A percentile compares a stretch with the other conserved stretches of the same genome.
Evolutionary conservation across 331 rosid species (phyloP).

Genomic region (Pyracantha coccinea): DNA sequence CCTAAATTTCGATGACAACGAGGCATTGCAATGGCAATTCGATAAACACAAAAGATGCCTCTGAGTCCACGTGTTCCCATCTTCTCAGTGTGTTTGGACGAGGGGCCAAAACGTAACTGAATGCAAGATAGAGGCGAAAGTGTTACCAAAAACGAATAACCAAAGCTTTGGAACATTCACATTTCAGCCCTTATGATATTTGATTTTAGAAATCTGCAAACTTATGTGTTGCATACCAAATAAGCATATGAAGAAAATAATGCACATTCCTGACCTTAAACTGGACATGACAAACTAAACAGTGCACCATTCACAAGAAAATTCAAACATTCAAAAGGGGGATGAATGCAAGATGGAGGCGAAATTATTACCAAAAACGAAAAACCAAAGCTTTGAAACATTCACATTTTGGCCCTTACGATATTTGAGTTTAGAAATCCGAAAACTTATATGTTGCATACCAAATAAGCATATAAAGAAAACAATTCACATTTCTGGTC

Average conservation of each 20-base stretch:
- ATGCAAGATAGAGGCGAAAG: background rate
- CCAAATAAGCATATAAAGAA: no score
- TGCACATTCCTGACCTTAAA: background rate
- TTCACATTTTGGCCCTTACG: background rate
- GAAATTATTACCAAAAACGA: background rate
- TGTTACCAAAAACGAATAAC: background rate
- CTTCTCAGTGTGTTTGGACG: background rate
- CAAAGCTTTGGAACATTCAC: no score
- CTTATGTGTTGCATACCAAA: no score
- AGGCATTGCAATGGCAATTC: background rate
- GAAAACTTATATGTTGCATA: no score
- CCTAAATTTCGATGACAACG: slow-evolving; percentile 1
- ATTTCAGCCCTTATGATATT: no score
- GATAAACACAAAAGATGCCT: slow-evolving; percentile 5
- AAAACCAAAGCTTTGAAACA: background rate
- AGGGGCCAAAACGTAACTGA: background rate
- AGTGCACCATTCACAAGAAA: background rate
- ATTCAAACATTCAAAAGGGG: background rate
- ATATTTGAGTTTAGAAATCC: no score
- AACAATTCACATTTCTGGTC: background rate
- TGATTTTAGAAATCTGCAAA: no score
- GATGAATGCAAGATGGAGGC: background rate
- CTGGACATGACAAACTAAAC: background rate
- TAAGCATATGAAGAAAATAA: background rate
- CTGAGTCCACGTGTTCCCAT: slow-evolving; percentile 17